A percentile compares a stretch with the other conserved stretches of the same genome.
Conservation (phyloP, 768 basidiomycete species). For the Russula foetens region DNA sequence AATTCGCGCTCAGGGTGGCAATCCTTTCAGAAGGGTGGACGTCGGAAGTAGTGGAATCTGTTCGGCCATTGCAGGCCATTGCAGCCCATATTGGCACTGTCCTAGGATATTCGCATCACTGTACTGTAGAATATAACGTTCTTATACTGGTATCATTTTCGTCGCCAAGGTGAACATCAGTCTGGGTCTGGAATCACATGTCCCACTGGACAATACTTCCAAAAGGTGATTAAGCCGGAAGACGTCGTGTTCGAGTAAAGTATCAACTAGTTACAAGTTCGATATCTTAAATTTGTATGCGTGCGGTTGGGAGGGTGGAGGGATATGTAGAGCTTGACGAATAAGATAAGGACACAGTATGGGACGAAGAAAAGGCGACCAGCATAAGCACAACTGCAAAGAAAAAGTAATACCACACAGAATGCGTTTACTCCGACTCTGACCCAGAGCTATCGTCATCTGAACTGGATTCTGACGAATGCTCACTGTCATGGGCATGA, state of each 20-base stretch:
- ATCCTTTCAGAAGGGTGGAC: constrained; percentile 19
- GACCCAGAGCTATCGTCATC: constrained; percentile 76
- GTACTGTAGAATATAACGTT: background rate
- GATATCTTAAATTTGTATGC: constrained; percentile 28
- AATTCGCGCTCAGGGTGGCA: constrained; percentile 22
- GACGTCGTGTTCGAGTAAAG: constrained; percentile 21
- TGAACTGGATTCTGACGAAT: constrained; percentile 73
- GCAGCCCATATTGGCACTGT: background rate
- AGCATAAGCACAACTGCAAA: constrained; percentile 6
- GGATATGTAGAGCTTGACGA: constrained; percentile 22
- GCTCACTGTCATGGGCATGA: constrained; percentile 52
- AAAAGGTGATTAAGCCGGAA: constrained; percentile 12
- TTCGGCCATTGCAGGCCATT: background rate
- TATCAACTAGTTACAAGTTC: constrained; percentile 25
- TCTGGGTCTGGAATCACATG: background rate
- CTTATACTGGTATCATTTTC: background rate
- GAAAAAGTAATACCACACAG: background rate
- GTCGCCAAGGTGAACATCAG: too few relatives aligned
- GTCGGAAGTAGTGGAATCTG: constrained; percentile 11
- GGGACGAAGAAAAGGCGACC: constrained; percentile 1
- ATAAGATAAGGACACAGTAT: constrained; percentile 19
- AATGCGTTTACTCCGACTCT: constrained; percentile 63
- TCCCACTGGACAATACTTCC: background rate
- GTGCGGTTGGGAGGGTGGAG: constrained; percentile 17
- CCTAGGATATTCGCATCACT: background rate